Evolutionary conservation across 2,329 filamentous ascomycete genomes (phyloP).

Genomic region (Pseudogymnoascus sp.): DNA sequence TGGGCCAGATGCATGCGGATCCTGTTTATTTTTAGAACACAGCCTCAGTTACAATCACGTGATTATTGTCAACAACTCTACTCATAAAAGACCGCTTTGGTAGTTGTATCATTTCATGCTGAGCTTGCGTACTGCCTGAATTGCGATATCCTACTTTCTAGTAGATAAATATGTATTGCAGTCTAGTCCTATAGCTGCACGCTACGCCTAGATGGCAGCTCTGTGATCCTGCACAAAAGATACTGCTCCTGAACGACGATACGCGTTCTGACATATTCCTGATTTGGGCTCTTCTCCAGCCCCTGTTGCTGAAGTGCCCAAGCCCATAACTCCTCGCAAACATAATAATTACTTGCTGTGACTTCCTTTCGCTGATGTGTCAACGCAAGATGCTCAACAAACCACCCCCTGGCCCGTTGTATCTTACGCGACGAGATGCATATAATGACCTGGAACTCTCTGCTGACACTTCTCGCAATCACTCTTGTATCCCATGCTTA

Average conservation of each 20-base stretch:
- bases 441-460: constrained; percentile 65
- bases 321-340: not conserved
- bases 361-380: not conserved
- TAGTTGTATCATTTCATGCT: not conserved
- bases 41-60: not conserved
- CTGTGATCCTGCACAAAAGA: not conserved
- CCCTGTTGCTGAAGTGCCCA: not conserved
- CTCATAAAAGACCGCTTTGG: not conserved
- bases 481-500: constrained; percentile 70
- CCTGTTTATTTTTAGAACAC: constrained; percentile 3
- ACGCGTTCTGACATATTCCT: not conserved
- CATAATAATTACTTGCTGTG: not conserved
- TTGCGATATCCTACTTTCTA: not conserved
- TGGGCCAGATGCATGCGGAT: constrained; percentile 5
- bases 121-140: not conserved
- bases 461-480: constrained; percentile 72
- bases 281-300: not conserved
- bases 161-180: not conserved
- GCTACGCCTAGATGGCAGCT: not conserved
- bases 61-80: not conserved
- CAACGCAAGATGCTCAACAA: not conserved
- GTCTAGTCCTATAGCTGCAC: not conserved
- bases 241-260: not conserved
- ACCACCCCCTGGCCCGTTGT: not conserved
- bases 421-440: not conserved